Conservation (phyloP, 371 early-diverging fungal genomes). For the Coemansia sp. region DNA sequence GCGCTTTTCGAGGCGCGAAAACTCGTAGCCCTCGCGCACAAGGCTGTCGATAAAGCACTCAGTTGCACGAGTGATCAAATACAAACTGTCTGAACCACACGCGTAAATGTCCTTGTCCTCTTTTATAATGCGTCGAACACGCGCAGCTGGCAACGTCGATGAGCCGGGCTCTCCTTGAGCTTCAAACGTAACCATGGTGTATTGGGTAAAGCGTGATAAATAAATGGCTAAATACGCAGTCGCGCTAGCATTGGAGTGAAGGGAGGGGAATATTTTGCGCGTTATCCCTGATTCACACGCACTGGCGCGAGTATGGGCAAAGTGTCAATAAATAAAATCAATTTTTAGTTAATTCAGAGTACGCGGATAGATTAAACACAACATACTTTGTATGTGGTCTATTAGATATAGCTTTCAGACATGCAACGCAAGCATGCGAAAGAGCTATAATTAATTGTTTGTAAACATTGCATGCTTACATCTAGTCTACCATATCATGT, state of each 20-base stretch:
- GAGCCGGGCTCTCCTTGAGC: conserved; percentile 53
- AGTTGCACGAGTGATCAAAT: conserved; percentile 75
- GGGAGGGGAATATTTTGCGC: background rate
- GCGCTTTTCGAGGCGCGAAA: conserved; percentile 68
- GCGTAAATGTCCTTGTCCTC: conserved; percentile 74
- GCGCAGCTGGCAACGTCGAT: conserved; percentile 66
- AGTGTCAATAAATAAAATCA: background rate
- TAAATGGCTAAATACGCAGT: background rate
- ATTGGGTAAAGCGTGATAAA: background rate
- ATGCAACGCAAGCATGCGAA: no score
- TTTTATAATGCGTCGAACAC: conserved; percentile 79
- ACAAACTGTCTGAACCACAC: conserved; percentile 73
- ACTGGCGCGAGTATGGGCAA: background rate
- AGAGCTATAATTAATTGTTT: no score
- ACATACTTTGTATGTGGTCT: no score
- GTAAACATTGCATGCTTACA: no score
- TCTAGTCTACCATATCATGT: no score
- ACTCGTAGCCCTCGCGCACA: conserved; percentile 61
- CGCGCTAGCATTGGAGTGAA: no score
- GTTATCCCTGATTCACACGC: background rate
- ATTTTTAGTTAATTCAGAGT: conserved; percentile 1
- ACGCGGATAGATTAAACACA: background rate
- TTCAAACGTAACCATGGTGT: conserved; percentile 18
- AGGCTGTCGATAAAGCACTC: conserved; percentile 78
- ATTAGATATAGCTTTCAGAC: no score